Percentiles rank a stretch among this genome's conserved stretches.
Conservation (phyloP, 1,284 basidiomycete species). For the Trametes polyzona region DNA sequence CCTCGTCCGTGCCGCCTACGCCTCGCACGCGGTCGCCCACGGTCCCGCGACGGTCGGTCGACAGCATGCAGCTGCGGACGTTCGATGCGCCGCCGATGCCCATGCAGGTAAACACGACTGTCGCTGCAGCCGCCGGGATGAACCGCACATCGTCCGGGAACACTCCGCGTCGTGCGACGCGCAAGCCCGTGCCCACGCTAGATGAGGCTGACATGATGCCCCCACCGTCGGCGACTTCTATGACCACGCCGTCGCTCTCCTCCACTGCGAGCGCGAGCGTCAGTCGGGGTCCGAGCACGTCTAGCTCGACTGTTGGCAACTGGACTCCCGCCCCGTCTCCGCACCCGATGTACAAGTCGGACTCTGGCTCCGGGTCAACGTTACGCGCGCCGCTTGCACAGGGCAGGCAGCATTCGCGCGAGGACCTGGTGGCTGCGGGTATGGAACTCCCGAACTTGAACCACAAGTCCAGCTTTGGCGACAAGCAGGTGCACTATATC, state of each 20-base stretch:
- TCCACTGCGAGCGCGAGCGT: slow-evolving; percentile 7
- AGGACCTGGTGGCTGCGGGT: slow-evolving; percentile 29
- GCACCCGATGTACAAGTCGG: slow-evolving; percentile 17
- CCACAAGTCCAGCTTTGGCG: slow-evolving; percentile 41
- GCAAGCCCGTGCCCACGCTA: slow-evolving; percentile 51
- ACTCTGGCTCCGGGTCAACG: slow-evolving; percentile 18
- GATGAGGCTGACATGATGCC: slow-evolving; percentile 30
- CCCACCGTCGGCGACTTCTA: slow-evolving; percentile 39
- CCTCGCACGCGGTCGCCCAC: slow-evolving; percentile 12
- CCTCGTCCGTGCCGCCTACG: slow-evolving; percentile 8
- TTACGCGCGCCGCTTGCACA: slow-evolving; percentile 17
- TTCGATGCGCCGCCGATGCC: slow-evolving; percentile 6
- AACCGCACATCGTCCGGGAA: slow-evolving; percentile 28
- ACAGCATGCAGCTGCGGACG: slow-evolving; percentile 11
- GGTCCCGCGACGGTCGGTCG: slow-evolving; percentile 22
- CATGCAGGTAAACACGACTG: slow-evolving; percentile 6
- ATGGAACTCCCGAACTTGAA: slow-evolving; percentile 31
- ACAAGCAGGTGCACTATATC: slow-evolving; percentile 39
- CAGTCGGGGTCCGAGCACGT: slow-evolving; percentile 8
- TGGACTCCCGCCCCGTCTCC: slow-evolving; percentile 3
- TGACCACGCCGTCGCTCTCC: not conserved
- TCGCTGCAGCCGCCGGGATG: slow-evolving; percentile 27
- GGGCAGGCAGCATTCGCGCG: slow-evolving; percentile 28
- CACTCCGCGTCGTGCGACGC: slow-evolving; percentile 28
- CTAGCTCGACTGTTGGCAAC: slow-evolving; percentile 8